Base-by-base conservation (phyloP, 306 rosid species). In the Sesbania bispinosa region DNA sequence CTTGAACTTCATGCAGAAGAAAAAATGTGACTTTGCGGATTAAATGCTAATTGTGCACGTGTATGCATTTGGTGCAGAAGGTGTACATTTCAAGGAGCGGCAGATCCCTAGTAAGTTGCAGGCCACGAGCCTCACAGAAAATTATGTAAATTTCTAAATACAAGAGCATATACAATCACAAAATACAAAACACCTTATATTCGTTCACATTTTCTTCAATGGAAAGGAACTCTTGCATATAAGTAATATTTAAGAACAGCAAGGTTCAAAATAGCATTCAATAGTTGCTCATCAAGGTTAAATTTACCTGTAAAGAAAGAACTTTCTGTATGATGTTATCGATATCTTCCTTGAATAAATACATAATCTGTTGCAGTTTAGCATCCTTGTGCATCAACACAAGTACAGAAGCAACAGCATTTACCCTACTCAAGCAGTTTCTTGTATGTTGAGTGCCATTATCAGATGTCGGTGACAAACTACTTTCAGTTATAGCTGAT, bases 261-360 rank as follows among this genome's bases (percentile, higher is more conserved):
- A 45, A 65, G 42, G 43, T 53, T 13, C 5, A 26, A 14, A 39
- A 50, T 39, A 50, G 59, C 38, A 58, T 30, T 67, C 66, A 43
- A 48, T 72, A 78, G 19, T 10, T 13, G 65, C 50, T 67, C 77
- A 61, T 54, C 55, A 45, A 59, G 41, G 75, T 74, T 52, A 58
- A 64, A 77, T 13, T 24, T 77, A 89, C 96, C 94, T 84, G 83
- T 62, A 88, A 74, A 27, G 57, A 77, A 62, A 39, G 30, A 33
- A 87, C 77, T 42, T 79, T 60, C 14, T 74, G 86, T 62, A 65
- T 38, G 66, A 86, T 78, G 73, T 35, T 27, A 78, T 64, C 69
- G 23, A 88, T 76, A 45, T 85, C 89, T 41, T 69, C 77, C 84
- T 77, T 80, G 85, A 73, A 82, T 46, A 45, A 35, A 61, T 87